phyloP scores from a whole-genome alignment of 345 rosid species.

The Eutrema japonicum region DNA sequence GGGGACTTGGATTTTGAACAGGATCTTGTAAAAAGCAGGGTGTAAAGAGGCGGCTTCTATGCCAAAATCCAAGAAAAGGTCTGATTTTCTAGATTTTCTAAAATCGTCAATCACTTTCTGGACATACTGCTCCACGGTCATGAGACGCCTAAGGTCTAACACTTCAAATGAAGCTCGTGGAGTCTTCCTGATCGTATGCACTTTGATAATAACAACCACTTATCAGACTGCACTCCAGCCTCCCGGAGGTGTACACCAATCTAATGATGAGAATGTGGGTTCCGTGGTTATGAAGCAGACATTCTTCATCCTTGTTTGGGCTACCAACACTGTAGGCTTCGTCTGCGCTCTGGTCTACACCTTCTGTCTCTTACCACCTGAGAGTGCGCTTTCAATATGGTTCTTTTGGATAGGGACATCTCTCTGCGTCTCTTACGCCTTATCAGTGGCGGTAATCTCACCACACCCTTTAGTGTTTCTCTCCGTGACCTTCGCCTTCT shows the following conservation, averaged over 20 bases:
- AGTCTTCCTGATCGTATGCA: slow-evolving; percentile 27
- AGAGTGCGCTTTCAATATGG: neutral
- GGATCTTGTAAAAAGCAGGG: neutral
- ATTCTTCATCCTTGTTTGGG: slow-evolving; percentile 22
- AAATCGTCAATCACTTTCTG: slow-evolving; percentile 16
- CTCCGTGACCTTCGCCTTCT: neutral
- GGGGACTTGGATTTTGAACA: neutral
- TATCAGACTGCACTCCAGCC: slow-evolving; percentile 40
- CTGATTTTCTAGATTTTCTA: neutral
- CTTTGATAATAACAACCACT: slow-evolving; percentile 32
- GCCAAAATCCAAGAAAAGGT: slow-evolving; percentile 1
- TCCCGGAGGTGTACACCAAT: slow-evolving; percentile 31
- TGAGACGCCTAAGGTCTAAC: neutral
- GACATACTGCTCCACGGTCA: neutral
- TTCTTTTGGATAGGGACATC: neutral
- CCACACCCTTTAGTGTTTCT: slow-evolving; percentile 17
- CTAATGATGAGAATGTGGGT: slow-evolving; percentile 3
- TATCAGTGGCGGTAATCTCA: slow-evolving; percentile 32
- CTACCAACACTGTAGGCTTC: slow-evolving; percentile 30
- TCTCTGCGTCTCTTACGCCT: slow-evolving; percentile 20
- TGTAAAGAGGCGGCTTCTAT: slow-evolving; percentile 6
- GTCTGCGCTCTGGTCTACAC: slow-evolving; percentile 23
- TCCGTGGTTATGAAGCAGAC: slow-evolving; percentile 19
- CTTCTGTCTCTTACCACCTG: slow-evolving; percentile 32
- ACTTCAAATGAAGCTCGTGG: slow-evolving; percentile 16